Evolutionary conservation across 2,329 filamentous ascomycete species (phyloP).

Genomic region (Huntiella savannae): DNA sequence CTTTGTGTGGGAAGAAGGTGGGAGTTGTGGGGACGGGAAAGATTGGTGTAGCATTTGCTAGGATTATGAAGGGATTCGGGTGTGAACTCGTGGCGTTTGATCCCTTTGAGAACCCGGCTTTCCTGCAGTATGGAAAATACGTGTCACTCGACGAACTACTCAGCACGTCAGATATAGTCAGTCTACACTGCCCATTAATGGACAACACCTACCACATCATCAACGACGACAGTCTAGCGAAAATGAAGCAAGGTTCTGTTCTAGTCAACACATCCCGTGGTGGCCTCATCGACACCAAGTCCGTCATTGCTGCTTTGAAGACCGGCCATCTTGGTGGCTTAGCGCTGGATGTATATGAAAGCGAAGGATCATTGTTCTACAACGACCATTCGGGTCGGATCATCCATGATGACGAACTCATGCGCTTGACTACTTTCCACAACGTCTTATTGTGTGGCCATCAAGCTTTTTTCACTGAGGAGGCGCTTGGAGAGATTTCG

Average conservation of each 20-base stretch:
- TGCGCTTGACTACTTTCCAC: conserved; percentile 47
- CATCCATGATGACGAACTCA: conserved; percentile 46
- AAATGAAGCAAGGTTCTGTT: conserved; percentile 40
- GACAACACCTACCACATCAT: conserved; percentile 41
- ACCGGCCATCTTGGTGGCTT: conserved; percentile 38
- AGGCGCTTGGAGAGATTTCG: conserved; percentile 45
- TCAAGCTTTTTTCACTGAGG: conserved; percentile 50
- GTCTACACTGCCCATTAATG: conserved; percentile 46
- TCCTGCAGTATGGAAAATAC: conserved; percentile 32
- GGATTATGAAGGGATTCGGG: conserved; percentile 45
- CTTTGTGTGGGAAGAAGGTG: conserved; percentile 44
- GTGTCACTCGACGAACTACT: conserved; percentile 35
- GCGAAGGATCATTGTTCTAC: conserved; percentile 44
- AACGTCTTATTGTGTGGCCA: conserved; percentile 50
- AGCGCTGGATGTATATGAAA: conserved; percentile 51
- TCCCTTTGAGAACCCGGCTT: conserved; percentile 30
- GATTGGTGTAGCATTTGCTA: conserved; percentile 42
- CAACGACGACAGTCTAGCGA: conserved; percentile 29
- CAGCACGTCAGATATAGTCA: conserved; percentile 38
- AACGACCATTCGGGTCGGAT: conserved; percentile 44
- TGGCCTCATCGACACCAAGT: conserved; percentile 39
- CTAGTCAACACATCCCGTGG: conserved; percentile 52
- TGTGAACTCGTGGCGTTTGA: conserved; percentile 44
- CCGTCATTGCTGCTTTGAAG: conserved; percentile 43
- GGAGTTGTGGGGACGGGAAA: conserved; percentile 46